Conservation (phyloP, 2,329 filamentous ascomycete genomes). For the Paracoccidioides lutzii region DNA sequence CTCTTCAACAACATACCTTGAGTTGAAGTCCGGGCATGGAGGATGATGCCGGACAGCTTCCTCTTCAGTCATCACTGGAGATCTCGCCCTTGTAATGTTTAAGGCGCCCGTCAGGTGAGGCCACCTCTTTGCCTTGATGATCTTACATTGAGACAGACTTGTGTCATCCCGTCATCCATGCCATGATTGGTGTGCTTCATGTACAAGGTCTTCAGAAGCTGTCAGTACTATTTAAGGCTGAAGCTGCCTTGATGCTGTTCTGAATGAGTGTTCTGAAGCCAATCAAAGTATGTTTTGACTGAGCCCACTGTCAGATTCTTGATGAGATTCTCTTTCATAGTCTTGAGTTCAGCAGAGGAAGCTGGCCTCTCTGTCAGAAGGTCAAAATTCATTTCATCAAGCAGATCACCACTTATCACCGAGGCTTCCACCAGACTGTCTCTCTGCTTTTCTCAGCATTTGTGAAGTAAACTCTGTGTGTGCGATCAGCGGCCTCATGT, state of each 20-base stretch:
- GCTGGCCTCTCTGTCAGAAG: background rate
- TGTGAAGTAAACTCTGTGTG: background rate
- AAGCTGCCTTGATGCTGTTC: background rate
- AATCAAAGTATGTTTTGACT: slow-evolving; percentile 2
- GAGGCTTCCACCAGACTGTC: background rate
- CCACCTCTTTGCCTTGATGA: background rate
- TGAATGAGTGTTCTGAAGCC: slow-evolving; percentile 1
- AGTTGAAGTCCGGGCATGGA: background rate
- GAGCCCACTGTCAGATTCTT: background rate
- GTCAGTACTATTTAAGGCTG: background rate
- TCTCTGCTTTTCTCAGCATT: background rate
- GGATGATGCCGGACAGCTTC: background rate
- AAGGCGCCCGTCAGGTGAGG: background rate
- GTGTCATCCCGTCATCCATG: background rate
- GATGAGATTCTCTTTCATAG: background rate
- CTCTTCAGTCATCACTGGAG: background rate
- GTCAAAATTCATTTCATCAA: background rate
- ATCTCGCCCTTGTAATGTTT: background rate
- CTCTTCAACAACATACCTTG: background rate
- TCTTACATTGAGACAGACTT: background rate
- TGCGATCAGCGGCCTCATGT: background rate
- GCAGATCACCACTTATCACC: background rate
- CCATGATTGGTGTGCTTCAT: background rate
- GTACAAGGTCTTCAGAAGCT: background rate
- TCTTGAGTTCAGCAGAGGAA: background rate